A percentile compares a stretch with the other conserved stretches of the same genome.
These are phyloP conservation scores for Penicillium sp. DNA, from an alignment of 2,329 filamentous ascomycete species.

Conservation along the genomic window DNA sequence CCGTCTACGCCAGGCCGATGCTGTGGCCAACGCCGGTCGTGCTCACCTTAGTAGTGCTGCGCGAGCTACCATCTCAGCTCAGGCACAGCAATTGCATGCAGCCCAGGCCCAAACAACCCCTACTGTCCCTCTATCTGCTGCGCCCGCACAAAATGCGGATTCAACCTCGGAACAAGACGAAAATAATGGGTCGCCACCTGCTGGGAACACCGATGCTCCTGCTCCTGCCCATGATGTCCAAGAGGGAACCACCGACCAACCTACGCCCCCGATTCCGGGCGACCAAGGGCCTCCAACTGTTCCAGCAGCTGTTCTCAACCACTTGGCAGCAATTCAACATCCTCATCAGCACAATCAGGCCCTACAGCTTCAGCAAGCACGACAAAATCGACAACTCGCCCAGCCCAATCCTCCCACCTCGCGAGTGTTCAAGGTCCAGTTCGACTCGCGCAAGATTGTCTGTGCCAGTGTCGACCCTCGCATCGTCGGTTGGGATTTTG, in stretches of 20 bases:
- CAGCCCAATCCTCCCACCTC: conserved; percentile 41
- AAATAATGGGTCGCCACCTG: conserved; percentile 1
- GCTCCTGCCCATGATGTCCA: conserved; percentile 1
- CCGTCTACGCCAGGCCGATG: conserved; percentile 60
- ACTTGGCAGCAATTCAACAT: conserved; percentile 3
- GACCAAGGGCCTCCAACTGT: not conserved
- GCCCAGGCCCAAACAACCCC: conserved; percentile 12
- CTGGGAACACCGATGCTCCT: conserved; percentile 2
- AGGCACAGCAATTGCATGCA: conserved; percentile 19
- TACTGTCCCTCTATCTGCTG: conserved; percentile 1
- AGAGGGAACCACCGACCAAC: conserved; percentile 5
- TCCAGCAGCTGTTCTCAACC: not conserved
- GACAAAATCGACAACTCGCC: conserved; percentile 20
- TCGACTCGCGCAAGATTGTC: conserved; percentile 85
- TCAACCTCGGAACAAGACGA: conserved; percentile 1
- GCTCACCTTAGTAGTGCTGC: conserved; percentile 17
- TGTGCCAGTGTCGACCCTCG: conserved; percentile 87
- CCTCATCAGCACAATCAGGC: conserved; percentile 18
- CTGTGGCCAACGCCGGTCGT: conserved; percentile 36
- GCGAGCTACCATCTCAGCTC: conserved; percentile 17
- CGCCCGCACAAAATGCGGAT: conserved; percentile 2
- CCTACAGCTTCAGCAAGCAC: not conserved
- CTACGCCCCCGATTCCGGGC: not conserved
- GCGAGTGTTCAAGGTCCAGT: conserved; percentile 92
- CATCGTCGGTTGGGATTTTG: conserved; percentile 98